These are phyloP conservation scores for Magnaporthiopsis poae DNA, from an alignment of 2,329 filamentous ascomycete genomes.

Conservation along the genomic window DNA sequence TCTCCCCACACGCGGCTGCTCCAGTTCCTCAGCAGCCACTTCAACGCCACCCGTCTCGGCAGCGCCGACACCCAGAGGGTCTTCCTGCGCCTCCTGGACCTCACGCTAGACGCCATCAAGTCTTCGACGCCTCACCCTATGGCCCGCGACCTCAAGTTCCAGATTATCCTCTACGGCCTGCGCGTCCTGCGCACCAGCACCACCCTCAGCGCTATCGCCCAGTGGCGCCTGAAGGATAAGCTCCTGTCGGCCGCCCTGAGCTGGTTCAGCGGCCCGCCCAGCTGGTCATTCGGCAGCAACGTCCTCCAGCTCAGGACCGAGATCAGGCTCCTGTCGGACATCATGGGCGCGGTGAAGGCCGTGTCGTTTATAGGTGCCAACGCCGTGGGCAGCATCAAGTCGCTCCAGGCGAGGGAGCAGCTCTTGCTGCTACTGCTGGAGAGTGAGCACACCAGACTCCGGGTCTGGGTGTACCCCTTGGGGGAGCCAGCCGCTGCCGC, in stretches of 20 bases:
- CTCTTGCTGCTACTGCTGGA: conserved; percentile 72
- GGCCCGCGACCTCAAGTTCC: conserved; percentile 83
- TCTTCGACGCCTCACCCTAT: conserved; percentile 69
- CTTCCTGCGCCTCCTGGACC: conserved; percentile 70
- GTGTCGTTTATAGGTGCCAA: conserved; percentile 51
- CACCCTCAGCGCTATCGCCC: conserved; percentile 50
- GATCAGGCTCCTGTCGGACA: conserved; percentile 67
- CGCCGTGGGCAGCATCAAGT: conserved; percentile 46
- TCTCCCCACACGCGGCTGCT: conserved; percentile 77
- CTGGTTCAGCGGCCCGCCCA: conserved; percentile 77
- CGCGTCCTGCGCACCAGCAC: conserved; percentile 66
- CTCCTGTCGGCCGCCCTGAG: conserved; percentile 74
- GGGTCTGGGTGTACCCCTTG: conserved; percentile 82
- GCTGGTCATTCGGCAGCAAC: conserved; percentile 95
- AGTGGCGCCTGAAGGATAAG: conserved; percentile 80
- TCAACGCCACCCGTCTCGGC: conserved; percentile 80
- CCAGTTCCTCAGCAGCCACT: conserved; percentile 88
- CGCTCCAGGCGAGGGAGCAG: conserved; percentile 68
- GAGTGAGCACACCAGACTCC: conserved; percentile 72
- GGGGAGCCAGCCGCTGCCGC: conserved; percentile 38
- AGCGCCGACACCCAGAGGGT: conserved; percentile 71
- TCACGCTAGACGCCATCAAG: conserved; percentile 67
- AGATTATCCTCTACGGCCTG: conserved; percentile 73
- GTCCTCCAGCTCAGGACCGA: conserved; percentile 89
- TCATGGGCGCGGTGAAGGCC: conserved; percentile 55